phyloP scores from a whole-genome alignment of 192 early-diverging fungal species.

The Allomyces javanicus region DNA sequence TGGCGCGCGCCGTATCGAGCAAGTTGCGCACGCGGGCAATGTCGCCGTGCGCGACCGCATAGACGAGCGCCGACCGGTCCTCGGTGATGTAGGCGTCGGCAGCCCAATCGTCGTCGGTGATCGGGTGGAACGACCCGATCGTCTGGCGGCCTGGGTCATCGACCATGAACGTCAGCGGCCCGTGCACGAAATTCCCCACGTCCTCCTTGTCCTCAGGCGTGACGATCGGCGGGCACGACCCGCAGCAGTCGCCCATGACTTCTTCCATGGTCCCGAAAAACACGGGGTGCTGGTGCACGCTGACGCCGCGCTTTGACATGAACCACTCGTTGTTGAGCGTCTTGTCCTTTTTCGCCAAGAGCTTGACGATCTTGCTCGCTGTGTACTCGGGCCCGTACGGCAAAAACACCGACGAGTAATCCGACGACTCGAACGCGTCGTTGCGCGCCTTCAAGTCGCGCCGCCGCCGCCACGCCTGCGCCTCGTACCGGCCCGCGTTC shows the following conservation, averaged over 20 bases:
- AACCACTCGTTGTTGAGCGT: conserved; percentile 11
- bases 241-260: conserved; percentile 11
- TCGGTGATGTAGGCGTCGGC: conserved; percentile 7
- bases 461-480: neutral
- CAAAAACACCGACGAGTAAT: conserved; percentile 11
- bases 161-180: conserved; percentile 8
- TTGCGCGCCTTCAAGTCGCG: conserved; percentile 5
- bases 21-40: neutral
- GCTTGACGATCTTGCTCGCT: conserved; percentile 4
- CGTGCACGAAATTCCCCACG: conserved; percentile 4
- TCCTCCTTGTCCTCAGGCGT: conserved; percentile 10
- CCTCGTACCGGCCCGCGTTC: conserved; percentile 7
- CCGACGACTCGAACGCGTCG: conserved; percentile 8
- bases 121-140: conserved; percentile 11
- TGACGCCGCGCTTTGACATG: conserved; percentile 4
- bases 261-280: conserved; percentile 12
- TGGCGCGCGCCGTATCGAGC: neutral
- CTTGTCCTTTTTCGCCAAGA: conserved; percentile 10
- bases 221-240: conserved; percentile 8
- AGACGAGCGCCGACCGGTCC: neutral
- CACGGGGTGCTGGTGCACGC: conserved; percentile 10
- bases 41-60: conserved; percentile 4
- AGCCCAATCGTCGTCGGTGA: conserved; percentile 14
- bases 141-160: conserved; percentile 14
- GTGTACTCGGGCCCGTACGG: conserved; percentile 12